Evolutionary conservation across 768 basidiomycete species (phyloP), one percentile per base, ranked within the genome.

Genomic region (Pisolithus marmoratus): DNA sequence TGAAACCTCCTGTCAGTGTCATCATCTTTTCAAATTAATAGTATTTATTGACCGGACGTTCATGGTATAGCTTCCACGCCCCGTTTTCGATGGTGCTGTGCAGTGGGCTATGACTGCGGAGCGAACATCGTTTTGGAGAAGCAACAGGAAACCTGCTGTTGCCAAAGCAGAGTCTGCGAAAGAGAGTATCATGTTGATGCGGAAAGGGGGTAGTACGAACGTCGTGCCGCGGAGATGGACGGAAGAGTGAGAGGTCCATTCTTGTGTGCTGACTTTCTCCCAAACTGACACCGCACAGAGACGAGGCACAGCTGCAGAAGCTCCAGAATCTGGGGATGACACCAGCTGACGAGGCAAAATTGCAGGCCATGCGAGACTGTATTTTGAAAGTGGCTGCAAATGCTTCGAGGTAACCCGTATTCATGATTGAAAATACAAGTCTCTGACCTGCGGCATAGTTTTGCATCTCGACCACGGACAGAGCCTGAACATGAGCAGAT

Each of bases 311-410:
- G 49, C 67, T 94, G 19, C 70, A 73, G 41, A 92, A 88, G 67
- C 67, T 97, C 38, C 89, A 90, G 57, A 87, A 92, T 61, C 70
- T 97, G 15, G 95, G 94, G 2, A 92, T 96, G 87, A 85, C 82
- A 1, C 54, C 77, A 2, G 72, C 74, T 23, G 94, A 95, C 60
- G 94, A 97, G 64, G 78, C 71, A 50, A 97, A 98, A 65, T 72
- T 99, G 20, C 71, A 83, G n/a, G 83, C 90, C 0, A 83, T 99
- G 83, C 75, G 87, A 20, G 93, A 95, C 55, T 93, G 95, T 62
- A 84, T 91, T 41, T 66, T 88, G 47, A 94, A 92, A 63, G 75
- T 94, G 8, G 89, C 92, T 0, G 82, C 84, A 54, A 83, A 86
- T 2, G 82, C 82, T 0, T 81, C 86, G 37, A 92, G 87, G 90